Conservation (phyloP, 495 filamentous ascomycete species). For the Collariella sp. region DNA sequence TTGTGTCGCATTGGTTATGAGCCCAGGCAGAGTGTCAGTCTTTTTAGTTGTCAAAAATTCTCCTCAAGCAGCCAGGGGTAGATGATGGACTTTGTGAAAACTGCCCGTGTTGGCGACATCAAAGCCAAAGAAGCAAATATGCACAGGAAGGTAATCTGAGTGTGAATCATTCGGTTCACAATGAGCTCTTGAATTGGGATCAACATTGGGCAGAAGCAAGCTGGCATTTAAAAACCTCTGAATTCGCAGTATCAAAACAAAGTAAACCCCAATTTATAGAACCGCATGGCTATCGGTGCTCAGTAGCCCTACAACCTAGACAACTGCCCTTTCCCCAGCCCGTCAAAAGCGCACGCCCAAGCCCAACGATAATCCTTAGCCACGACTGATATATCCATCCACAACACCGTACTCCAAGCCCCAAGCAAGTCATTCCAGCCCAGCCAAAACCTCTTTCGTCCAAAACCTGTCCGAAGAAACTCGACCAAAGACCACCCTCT, state of each 20-base stretch:
- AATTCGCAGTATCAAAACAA: background rate
- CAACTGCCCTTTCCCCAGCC: background rate
- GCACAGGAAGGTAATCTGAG: too few relatives aligned
- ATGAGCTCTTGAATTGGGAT: background rate
- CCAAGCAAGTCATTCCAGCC: background rate
- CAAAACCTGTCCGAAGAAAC: background rate
- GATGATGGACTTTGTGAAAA: too few relatives aligned
- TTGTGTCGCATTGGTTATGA: too few relatives aligned
- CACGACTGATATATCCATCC: background rate
- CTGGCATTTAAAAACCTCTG: too few relatives aligned
- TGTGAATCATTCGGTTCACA: too few relatives aligned
- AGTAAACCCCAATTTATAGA: background rate
- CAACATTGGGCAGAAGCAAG: background rate
- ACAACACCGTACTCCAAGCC: background rate
- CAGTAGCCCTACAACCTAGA: conserved; percentile 15
- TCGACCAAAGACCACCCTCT: background rate
- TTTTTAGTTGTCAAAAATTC: too few relatives aligned
- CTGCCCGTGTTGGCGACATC: too few relatives aligned
- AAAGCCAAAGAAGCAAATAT: too few relatives aligned
- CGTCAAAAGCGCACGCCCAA: background rate
- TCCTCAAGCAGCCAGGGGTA: too few relatives aligned
- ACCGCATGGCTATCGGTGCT: conserved; percentile 18
- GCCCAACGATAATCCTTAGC: too few relatives aligned
- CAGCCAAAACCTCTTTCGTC: background rate
- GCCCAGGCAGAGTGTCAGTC: too few relatives aligned